Conservation (phyloP, 352 stramenopile genomes). For the Phytophthora pseudosyringae region DNA sequence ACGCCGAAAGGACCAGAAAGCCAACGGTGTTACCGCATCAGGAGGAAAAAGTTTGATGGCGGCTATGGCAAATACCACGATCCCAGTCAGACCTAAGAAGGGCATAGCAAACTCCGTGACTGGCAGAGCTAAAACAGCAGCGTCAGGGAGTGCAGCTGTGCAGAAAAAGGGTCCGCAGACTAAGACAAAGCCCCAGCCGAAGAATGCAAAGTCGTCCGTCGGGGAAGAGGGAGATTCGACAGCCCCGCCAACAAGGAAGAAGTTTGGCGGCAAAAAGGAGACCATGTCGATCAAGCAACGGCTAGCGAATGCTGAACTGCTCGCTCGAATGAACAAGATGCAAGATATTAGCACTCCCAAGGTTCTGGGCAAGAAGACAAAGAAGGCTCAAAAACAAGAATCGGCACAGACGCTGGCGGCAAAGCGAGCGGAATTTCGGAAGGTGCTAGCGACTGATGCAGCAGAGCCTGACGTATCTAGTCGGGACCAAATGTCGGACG, state of each 20-base stretch:
- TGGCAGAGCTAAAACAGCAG: conserved; percentile 11
- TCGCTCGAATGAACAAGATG: conserved; percentile 55
- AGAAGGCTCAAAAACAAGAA: conserved; percentile 45
- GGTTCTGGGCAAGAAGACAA: conserved; percentile 61
- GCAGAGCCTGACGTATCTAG: conserved; percentile 7
- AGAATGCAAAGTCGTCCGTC: conserved; percentile 1
- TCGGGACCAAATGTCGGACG: conserved; percentile 31
- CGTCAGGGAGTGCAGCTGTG: not conserved
- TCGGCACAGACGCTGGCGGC: conserved; percentile 35
- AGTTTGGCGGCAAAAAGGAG: conserved; percentile 23
- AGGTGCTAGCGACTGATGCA: conserved; percentile 37
- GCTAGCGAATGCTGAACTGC: conserved; percentile 56
- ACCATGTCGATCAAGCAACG: conserved; percentile 53
- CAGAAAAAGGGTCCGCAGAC: conserved; percentile 15
- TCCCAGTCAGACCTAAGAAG: conserved; percentile 23
- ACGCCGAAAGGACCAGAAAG: conserved; percentile 40
- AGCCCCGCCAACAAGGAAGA: conserved; percentile 20
- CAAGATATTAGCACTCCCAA: conserved; percentile 75
- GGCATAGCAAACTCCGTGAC: not conserved
- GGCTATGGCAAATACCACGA: conserved; percentile 18
- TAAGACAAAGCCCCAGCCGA: conserved; percentile 13
- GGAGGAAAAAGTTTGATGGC: conserved; percentile 23
- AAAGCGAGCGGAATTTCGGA: conserved; percentile 59
- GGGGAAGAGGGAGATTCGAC: conserved; percentile 10
- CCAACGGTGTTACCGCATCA: conserved; percentile 1